Conservation (phyloP, 2,329 filamentous ascomycete genomes). For the Teratosphaeria pseudoeucalypti region DNA sequence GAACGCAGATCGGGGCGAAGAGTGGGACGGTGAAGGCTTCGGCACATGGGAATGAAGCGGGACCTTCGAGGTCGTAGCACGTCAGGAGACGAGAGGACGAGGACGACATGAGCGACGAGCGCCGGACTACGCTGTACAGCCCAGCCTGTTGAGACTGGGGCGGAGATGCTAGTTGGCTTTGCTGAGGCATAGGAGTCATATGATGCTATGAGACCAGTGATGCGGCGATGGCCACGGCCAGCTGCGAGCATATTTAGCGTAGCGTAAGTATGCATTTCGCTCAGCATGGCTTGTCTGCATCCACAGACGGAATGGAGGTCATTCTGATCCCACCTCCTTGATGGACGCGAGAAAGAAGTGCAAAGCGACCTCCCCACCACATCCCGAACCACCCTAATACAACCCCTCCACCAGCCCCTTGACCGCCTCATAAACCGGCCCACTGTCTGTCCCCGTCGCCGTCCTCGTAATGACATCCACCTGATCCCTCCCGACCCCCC, state of each 20-base stretch:
- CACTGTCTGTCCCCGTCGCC: slow-evolving; percentile 34
- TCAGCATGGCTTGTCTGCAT: background rate
- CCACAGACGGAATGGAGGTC: background rate
- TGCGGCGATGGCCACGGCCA: background rate
- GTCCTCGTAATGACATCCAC: slow-evolving; percentile 33
- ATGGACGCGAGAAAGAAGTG: too few relatives aligned
- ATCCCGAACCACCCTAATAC: slow-evolving; percentile 21
- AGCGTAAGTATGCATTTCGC: background rate
- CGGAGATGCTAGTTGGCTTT: background rate
- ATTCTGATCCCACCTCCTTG: too few relatives aligned
- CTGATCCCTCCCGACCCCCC: slow-evolving; percentile 33
- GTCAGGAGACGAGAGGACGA: background rate
- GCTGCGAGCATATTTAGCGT: background rate
- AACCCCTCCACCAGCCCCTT: slow-evolving; percentile 33
- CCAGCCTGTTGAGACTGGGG: too few relatives aligned
- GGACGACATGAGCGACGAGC: too few relatives aligned
- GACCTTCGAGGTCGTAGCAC: background rate
- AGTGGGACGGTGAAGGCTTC: slow-evolving; percentile 56
- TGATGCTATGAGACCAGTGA: background rate
- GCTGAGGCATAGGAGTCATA: background rate
- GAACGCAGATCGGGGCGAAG: slow-evolving; percentile 76
- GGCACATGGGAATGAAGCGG: background rate
- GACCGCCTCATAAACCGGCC: slow-evolving; percentile 34
- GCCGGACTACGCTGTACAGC: background rate
- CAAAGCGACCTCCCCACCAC: background rate